phyloP scores from a whole-genome alignment of 306 rosid species.

The Begonia masoniana region DNA sequence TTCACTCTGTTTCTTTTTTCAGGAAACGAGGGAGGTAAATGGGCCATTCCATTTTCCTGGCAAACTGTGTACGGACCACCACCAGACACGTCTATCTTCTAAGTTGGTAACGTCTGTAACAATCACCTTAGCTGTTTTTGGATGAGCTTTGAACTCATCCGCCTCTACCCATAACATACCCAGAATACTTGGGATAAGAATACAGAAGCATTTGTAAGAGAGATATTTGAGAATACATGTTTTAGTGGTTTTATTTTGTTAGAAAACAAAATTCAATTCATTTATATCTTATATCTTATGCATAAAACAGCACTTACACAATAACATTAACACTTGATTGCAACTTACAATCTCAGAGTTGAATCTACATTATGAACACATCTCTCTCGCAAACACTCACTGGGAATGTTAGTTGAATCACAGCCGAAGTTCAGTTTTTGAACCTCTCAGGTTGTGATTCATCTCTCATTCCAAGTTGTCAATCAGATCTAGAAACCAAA shows the following conservation, averaged over 20 bases:
- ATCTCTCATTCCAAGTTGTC: slow-evolving; percentile 19
- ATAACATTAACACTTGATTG: not conserved
- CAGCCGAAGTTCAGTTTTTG: not conserved
- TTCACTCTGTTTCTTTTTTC: slow-evolving; percentile 5
- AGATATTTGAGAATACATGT: no score
- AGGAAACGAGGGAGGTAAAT: slow-evolving; percentile 39
- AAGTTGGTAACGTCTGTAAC: slow-evolving; percentile 9
- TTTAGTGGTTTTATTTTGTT: no score
- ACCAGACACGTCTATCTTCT: slow-evolving; percentile 65
- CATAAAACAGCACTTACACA: not conserved
- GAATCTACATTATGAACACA: no score
- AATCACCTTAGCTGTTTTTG: not conserved
- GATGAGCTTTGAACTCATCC: not conserved
- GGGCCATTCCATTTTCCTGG: slow-evolving; percentile 80
- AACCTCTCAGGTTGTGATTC: slow-evolving; percentile 12
- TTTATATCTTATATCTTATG: no score
- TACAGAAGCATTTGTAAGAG: no score
- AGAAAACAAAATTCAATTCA: no score
- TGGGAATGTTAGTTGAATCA: slow-evolving; percentile 21
- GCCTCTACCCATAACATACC: not conserved
- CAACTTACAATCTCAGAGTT: no score
- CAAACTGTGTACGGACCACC: slow-evolving; percentile 75
- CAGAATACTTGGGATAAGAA: no score
- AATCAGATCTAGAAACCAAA: not conserved
- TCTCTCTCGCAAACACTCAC: not conserved